phyloP scores from a whole-genome alignment of 306 rosid genomes.

The Pueraria montana region DNA sequence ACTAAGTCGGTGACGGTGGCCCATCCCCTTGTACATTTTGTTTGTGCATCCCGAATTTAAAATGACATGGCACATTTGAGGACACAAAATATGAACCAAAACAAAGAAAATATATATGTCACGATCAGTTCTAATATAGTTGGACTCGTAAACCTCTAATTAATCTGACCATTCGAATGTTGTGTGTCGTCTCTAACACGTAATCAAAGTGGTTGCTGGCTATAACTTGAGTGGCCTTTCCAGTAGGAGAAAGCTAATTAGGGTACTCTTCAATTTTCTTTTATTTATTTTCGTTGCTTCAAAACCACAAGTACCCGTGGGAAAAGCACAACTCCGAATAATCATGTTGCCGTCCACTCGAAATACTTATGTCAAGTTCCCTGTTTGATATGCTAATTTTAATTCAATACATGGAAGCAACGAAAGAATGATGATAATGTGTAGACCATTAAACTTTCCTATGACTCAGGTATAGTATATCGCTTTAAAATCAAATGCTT shows the following conservation, averaged over 20 bases:
- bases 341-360: background rate
- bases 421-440: background rate
- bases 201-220: constrained; percentile 41
- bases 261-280: constrained; percentile 7
- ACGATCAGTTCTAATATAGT: background rate
- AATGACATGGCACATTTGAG: background rate
- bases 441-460: background rate
- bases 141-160: background rate
- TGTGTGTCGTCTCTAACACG: constrained; percentile 47
- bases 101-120: background rate
- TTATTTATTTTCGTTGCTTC: constrained; percentile 33
- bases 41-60: background rate
- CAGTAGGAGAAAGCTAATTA: constrained; percentile 15
- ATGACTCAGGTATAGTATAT: background rate
- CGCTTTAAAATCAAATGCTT: background rate
- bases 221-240: constrained; percentile 22
- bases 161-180: constrained; percentile 21
- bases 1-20: background rate
- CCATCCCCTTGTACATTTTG: background rate
- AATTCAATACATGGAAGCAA: background rate
- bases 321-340: constrained; percentile 14
- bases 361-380: background rate
- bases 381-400: background rate
- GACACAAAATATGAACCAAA: background rate
- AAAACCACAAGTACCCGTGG: constrained; percentile 38